Evolutionary conservation across 1,284 basidiomycete species (phyloP).

Genomic region (Kwoniella shivajii): DNA sequence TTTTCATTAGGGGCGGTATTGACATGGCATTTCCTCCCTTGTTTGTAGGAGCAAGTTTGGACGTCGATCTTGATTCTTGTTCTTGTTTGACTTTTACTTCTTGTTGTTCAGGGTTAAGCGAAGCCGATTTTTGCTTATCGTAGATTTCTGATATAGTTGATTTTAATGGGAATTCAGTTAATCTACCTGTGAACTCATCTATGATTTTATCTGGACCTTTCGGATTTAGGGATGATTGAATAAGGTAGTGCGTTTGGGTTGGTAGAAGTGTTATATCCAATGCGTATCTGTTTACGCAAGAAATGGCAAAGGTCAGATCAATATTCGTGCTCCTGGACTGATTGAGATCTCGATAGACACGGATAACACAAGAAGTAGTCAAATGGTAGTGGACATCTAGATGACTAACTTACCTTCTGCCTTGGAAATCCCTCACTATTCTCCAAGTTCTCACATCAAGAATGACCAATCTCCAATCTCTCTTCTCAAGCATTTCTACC

Average conservation of each 20-base stretch:
- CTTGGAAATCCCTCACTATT: constrained; percentile 13
- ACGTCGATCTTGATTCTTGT: neutral
- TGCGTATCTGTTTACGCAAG: constrained; percentile 20
- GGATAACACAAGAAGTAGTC: too few species aligned
- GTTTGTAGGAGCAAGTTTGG: too few species aligned
- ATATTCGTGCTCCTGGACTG: neutral
- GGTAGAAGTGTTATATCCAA: constrained; percentile 26
- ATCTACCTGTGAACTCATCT: constrained; percentile 26
- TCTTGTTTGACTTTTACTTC: neutral
- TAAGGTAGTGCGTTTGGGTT: constrained; percentile 27
- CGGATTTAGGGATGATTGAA: constrained; percentile 27
- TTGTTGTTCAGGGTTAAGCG: neutral
- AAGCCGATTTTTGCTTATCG: neutral
- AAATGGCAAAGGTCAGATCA: neutral
- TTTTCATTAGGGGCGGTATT: constrained; percentile 16
- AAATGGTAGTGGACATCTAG: too few species aligned
- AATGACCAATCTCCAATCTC: constrained; percentile 13
- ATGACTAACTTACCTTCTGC: constrained; percentile 13
- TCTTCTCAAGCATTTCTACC: constrained; percentile 12
- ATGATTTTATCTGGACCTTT: constrained; percentile 8
- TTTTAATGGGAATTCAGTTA: constrained; percentile 19
- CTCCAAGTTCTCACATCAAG: constrained; percentile 10
- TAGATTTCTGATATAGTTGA: constrained; percentile 3
- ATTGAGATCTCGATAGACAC: too few species aligned
- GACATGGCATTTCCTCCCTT: neutral